Percentiles rank a stretch among this genome's conserved stretches.
phyloP scores from a whole-genome alignment of 2,329 filamentous ascomycete genomes.

The Stylonectria norvegica region DNA sequence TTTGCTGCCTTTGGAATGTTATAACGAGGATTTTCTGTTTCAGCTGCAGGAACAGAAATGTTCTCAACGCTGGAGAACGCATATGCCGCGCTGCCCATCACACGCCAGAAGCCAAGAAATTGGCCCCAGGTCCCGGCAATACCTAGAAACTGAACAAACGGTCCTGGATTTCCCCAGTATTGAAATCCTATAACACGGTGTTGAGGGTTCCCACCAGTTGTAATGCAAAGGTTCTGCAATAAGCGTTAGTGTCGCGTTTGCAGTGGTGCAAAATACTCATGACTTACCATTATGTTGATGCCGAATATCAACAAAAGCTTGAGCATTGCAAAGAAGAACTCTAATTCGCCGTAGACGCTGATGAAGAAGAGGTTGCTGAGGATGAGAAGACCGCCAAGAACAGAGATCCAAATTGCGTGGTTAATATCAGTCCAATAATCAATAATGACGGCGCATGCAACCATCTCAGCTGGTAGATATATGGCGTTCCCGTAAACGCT shows the following conservation, averaged over 20 bases:
- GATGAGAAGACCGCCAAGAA: slow-evolving; percentile 51
- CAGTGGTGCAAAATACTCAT: too few relatives aligned
- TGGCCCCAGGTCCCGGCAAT: slow-evolving; percentile 50
- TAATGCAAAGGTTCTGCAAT: slow-evolving; percentile 47
- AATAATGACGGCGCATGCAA: slow-evolving; percentile 53
- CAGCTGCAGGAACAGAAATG: not conserved
- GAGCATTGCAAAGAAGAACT: slow-evolving; percentile 55
- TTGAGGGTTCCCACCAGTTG: slow-evolving; percentile 54
- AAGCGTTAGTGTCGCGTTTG: too few relatives aligned
- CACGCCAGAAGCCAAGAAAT: slow-evolving; percentile 44
- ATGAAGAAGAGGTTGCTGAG: slow-evolving; percentile 55
- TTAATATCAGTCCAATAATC: slow-evolving; percentile 41
- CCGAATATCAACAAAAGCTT: slow-evolving; percentile 58
- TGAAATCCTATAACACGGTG: slow-evolving; percentile 58
- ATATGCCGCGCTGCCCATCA: slow-evolving; percentile 36
- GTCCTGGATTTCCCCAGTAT: slow-evolving; percentile 58
- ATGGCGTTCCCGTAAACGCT: slow-evolving; percentile 49
- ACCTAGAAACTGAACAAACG: slow-evolving; percentile 44
- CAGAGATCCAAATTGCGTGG: slow-evolving; percentile 54
- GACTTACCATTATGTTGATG: slow-evolving; percentile 56
- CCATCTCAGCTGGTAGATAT: slow-evolving; percentile 52
- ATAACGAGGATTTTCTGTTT: not conserved
- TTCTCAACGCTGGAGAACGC: slow-evolving; percentile 41
- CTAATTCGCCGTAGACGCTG: slow-evolving; percentile 56
- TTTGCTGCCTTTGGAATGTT: slow-evolving; percentile 45